Evolutionary conservation across 106 monocot genomes (phyloP).

Genomic region (Dendrobium officinale): DNA sequence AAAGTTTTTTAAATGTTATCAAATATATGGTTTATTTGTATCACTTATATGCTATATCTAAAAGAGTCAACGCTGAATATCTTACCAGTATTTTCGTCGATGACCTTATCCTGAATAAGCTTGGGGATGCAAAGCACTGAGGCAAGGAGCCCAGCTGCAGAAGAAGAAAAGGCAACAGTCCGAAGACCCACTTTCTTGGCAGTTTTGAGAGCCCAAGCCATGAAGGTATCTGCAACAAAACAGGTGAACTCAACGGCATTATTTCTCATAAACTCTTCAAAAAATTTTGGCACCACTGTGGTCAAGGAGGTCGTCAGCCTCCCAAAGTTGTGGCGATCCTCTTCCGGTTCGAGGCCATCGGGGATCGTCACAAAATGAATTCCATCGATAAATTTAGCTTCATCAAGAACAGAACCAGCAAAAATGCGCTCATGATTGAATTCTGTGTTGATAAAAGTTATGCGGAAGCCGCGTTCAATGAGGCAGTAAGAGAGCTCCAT

Average conservation of each 20-base stretch:
- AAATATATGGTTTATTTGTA: no score
- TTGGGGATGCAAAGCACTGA: not conserved
- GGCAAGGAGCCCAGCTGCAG: constrained; percentile 7
- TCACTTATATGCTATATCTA: no score
- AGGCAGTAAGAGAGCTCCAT: not conserved
- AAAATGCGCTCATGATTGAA: not conserved
- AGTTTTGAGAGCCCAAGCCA: constrained; percentile 19
- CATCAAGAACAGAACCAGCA: not conserved
- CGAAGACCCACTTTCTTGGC: constrained; percentile 23
- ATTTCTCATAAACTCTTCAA: not conserved
- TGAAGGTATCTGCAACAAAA: constrained; percentile 22
- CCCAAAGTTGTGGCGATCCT: not conserved
- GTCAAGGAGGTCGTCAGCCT: not conserved
- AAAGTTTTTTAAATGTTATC: no score
- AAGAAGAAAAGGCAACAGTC: constrained; percentile 19
- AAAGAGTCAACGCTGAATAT: not conserved
- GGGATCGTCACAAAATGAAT: not conserved
- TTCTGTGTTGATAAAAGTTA: not conserved
- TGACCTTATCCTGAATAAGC: constrained; percentile 11
- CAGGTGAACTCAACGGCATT: constrained; percentile 13
- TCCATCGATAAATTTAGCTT: not conserved
- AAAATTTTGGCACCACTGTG: not conserved
- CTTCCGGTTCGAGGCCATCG: not conserved
- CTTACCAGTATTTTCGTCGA: constrained; percentile 1
- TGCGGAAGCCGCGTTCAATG: not conserved